Evolutionary conservation across 2,329 filamentous ascomycete species (phyloP).

Genomic region (Pseudogymnoascus sp.): DNA sequence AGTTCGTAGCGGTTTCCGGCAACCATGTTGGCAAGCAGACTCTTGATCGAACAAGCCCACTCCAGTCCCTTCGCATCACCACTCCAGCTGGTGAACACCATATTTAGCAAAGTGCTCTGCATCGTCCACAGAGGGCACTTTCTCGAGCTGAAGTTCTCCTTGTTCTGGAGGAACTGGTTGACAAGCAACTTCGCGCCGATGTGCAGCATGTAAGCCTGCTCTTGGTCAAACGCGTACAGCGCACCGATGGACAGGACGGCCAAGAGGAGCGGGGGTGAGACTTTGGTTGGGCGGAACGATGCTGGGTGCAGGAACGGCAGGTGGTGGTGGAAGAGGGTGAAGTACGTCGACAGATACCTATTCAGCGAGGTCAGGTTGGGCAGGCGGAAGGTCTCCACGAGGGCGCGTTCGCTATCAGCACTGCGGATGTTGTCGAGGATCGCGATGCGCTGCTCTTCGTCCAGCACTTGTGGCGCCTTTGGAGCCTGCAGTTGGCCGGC

Average conservation of each 20-base stretch:
- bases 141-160: slow-evolving; percentile 95
- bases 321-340: slow-evolving; percentile 94
- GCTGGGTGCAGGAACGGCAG: slow-evolving; percentile 89
- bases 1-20: slow-evolving; percentile 94
- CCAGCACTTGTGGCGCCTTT: slow-evolving; percentile 69
- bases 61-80: slow-evolving; percentile 94
- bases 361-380: slow-evolving; percentile 76
- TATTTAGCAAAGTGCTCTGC: slow-evolving; percentile 93
- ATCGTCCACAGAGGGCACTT: slow-evolving; percentile 98
- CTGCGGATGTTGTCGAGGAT: slow-evolving; percentile 80
- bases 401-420: slow-evolving; percentile 70
- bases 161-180: slow-evolving; percentile 94
- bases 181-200: slow-evolving; percentile 96
- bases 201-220: slow-evolving; percentile 93
- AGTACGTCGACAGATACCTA: slow-evolving; percentile 90
- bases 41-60: slow-evolving; percentile 99
- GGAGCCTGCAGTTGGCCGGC: slow-evolving; percentile 54
- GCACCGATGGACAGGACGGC: slow-evolving; percentile 92
- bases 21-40: slow-evolving; percentile 95
- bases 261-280: slow-evolving; percentile 74
- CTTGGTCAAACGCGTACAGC: slow-evolving; percentile 92
- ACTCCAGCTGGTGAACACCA: slow-evolving; percentile 99
- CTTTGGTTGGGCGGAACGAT: slow-evolving; percentile 73
- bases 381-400: slow-evolving; percentile 83
- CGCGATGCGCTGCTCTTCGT: slow-evolving; percentile 74